phyloP scores from a whole-genome alignment of 352 stramenopile species.

The Phytophthora megakarya region DNA sequence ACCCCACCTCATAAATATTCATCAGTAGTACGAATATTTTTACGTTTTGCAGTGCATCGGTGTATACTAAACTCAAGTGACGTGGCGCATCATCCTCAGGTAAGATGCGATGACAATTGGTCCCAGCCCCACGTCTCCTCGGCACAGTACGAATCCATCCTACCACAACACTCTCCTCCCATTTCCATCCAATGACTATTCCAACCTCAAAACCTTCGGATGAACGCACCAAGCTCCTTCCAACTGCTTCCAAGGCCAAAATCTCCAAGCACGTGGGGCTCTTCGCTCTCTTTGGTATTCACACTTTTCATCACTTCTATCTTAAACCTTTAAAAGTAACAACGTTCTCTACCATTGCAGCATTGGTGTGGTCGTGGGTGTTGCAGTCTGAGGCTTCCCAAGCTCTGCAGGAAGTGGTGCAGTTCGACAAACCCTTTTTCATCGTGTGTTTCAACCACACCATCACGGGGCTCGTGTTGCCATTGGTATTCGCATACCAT shows the following conservation, averaged over 20 bases:
- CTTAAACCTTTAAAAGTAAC: background rate
- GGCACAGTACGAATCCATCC: background rate
- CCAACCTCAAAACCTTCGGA: background rate
- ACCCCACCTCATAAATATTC: background rate
- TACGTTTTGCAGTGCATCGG: background rate
- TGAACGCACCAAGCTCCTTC: constrained; percentile 17
- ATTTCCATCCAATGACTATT: background rate
- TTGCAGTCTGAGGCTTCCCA: constrained; percentile 33
- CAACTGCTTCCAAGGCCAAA: background rate
- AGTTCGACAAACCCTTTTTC: constrained; percentile 66
- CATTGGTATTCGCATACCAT: constrained; percentile 42
- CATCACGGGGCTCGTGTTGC: constrained; percentile 43
- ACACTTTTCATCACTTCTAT: background rate
- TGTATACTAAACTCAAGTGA: background rate
- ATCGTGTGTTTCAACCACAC: constrained; percentile 66
- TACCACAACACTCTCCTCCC: background rate
- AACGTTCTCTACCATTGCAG: background rate
- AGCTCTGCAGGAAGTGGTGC: constrained; percentile 30
- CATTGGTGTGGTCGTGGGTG: constrained; percentile 38
- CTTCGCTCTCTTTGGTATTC: constrained; percentile 22
- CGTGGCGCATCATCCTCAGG: background rate
- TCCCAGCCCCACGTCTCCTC: background rate
- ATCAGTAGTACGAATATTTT: background rate
- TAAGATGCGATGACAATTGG: background rate
- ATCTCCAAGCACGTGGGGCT: constrained; percentile 17